Evolutionary conservation across 176 grass and related monocot species (phyloP), one percentile per base, ranked within the genome.

Genomic region (Musa schizocarpa): DNA sequence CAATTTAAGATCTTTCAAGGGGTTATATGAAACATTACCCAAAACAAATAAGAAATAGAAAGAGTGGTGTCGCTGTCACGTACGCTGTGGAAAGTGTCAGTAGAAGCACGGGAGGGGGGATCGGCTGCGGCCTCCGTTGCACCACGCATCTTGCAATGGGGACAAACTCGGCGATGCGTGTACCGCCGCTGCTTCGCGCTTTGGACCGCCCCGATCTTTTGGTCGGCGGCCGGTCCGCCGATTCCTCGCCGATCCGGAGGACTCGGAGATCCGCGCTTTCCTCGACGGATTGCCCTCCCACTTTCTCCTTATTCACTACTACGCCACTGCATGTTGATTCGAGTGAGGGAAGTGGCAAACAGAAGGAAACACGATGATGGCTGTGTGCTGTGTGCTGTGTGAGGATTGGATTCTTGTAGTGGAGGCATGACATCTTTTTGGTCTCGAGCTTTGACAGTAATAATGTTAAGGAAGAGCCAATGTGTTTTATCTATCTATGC

Each of bases 231-330:
- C 24, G 16, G 0, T 1, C 4, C 17, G 65, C 65, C 11, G 20
- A 34, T 67, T n/a, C 13, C 26, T 68, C 13, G 65, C 65, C 21
- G 65, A 68, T 68, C 65, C 65, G 65, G 25, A 68, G 12, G 25
- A 43, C 65, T 68, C 65, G 65, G 65, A 68, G 65, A 68, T 68
- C 65, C 65, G 14, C 65, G 14, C 17, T 20, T 62, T 43, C 34
- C 34, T 43, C 34, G 34, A 43, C 34, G 34, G 34, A 43, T 43
- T 43, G 34, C 34, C 34, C 34, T 43, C 34, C 4, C 34, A 3
- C 4, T 6, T 6, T 43, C 4, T 0, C 34, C 34, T 43, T 43
- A 43, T 43, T 43, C 34, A 43, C 34, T 0, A 6, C 34, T 6
- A 3, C 6, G 34, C 34, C 34, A 43, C 34, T 43, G 34, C 29